Evolutionary conservation across 805 yeast genomes (phyloP).

Genomic region (Candida andamanensis): DNA sequence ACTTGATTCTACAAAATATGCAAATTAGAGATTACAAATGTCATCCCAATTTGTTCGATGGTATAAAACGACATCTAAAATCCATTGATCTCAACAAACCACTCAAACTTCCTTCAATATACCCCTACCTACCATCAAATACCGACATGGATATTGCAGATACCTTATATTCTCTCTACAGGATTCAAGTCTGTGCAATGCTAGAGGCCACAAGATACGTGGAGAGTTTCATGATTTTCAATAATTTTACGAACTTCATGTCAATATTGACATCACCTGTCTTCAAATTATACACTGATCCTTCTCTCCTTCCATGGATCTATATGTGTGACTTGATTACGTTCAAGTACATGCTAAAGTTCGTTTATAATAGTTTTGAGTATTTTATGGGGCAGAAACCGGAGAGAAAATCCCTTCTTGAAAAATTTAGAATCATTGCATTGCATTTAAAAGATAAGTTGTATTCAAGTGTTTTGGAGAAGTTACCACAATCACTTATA

Average conservation of each 20-base stretch:
- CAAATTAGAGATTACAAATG: conserved; percentile 13
- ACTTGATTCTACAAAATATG: conserved; percentile 12
- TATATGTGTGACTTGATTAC: conserved; percentile 47
- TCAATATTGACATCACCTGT: conserved; percentile 58
- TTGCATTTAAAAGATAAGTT: neutral
- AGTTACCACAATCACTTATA: neutral
- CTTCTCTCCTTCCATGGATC: conserved; percentile 57
- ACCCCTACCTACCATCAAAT: conserved; percentile 39
- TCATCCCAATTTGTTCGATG: conserved; percentile 24
- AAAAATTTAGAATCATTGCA: neutral
- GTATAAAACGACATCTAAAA: conserved; percentile 15
- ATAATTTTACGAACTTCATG: conserved; percentile 48
- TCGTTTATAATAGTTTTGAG: conserved; percentile 1
- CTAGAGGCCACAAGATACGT: conserved; percentile 64
- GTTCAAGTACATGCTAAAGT: conserved; percentile 5
- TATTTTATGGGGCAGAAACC: no score
- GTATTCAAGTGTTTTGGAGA: neutral
- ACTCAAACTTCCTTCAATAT: conserved; percentile 33
- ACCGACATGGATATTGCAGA: conserved; percentile 55
- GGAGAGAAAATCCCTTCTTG: no score
- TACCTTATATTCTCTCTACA: conserved; percentile 58
- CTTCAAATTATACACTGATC: conserved; percentile 49
- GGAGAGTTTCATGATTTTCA: conserved; percentile 57
- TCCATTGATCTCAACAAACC: conserved; percentile 12
- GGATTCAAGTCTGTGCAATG: conserved; percentile 56